Evolutionary conservation across 345 rosid genomes (phyloP).

Genomic region (Sonneratia alba): DNA sequence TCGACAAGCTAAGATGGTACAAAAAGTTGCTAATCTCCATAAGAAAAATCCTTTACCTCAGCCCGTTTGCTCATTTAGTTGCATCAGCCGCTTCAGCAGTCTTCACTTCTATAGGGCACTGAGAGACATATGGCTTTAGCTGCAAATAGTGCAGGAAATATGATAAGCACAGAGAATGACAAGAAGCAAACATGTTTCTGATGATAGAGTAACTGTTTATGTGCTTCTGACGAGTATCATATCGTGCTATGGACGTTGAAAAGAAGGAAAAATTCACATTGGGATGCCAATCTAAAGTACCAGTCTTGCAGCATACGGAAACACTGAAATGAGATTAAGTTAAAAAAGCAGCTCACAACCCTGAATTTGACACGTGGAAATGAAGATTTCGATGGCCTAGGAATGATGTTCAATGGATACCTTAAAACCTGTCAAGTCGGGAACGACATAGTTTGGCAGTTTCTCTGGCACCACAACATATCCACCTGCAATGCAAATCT

Average conservation of each 20-base stretch:
- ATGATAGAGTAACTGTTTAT: background rate
- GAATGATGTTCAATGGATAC: slow-evolving; percentile 20
- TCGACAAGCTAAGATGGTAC: background rate
- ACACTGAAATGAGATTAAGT: background rate
- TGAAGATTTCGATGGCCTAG: too few species aligned
- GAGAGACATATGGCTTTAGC: slow-evolving; percentile 63
- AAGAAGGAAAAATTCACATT: background rate
- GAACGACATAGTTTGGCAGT: slow-evolving; percentile 69
- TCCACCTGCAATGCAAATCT: slow-evolving; percentile 43
- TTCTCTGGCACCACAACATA: slow-evolving; percentile 69
- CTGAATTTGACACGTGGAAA: background rate
- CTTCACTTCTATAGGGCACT: slow-evolving; percentile 29
- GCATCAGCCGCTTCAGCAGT: slow-evolving; percentile 35
- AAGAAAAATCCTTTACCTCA: background rate
- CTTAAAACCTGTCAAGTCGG: slow-evolving; percentile 72
- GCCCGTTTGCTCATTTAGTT: slow-evolving; percentile 18
- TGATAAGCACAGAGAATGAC: background rate
- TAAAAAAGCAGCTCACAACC: background rate
- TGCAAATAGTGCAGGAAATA: slow-evolving; percentile 21
- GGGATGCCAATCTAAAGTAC: background rate
- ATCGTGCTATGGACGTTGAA: background rate
- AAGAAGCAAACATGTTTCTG: background rate
- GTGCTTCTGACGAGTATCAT: too few species aligned
- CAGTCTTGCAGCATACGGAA: background rate
- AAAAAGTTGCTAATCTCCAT: background rate